A percentile compares a stretch with the other conserved stretches of the same genome.
Conservation (phyloP, 345 rosid genomes). For the Brassica incana region DNA sequence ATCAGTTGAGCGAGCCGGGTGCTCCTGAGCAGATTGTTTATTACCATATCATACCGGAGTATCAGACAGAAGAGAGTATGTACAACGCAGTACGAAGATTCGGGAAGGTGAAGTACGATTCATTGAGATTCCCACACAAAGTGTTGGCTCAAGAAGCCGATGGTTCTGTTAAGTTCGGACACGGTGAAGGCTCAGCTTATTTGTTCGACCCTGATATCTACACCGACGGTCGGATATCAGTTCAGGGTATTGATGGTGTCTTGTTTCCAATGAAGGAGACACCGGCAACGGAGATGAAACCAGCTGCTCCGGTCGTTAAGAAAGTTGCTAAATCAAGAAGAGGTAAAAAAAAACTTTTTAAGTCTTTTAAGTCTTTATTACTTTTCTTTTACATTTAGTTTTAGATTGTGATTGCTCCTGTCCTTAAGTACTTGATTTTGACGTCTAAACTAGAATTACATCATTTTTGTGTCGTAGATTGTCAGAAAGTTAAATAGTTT, state of each 20-base stretch:
- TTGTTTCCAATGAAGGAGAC: slow-evolving; percentile 67
- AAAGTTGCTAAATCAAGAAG: slow-evolving; percentile 69
- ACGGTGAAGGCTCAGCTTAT: slow-evolving; percentile 72
- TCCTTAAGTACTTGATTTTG: slow-evolving; percentile 12
- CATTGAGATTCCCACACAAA: slow-evolving; percentile 81
- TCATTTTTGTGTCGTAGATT: slow-evolving; percentile 20
- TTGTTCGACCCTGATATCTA: slow-evolving; percentile 95
- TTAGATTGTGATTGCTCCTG: neutral
- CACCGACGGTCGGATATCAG: slow-evolving; percentile 90
- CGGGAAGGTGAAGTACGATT: slow-evolving; percentile 82
- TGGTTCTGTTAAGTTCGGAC: slow-evolving; percentile 90
- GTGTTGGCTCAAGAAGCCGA: slow-evolving; percentile 91
- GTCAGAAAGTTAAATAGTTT: slow-evolving; percentile 8
- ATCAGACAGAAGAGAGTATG: slow-evolving; percentile 98
- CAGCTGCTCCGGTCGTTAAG: slow-evolving; percentile 44
- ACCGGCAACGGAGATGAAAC: slow-evolving; percentile 22
- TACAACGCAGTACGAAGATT: slow-evolving; percentile 90
- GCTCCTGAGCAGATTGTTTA: slow-evolving; percentile 94
- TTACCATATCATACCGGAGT: slow-evolving; percentile 91
- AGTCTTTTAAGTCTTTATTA: neutral
- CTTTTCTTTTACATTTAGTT: neutral
- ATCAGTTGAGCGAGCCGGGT: slow-evolving; percentile 91
- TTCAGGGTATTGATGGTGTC: slow-evolving; percentile 90
- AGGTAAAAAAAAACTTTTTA: slow-evolving; percentile 50
- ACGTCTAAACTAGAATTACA: slow-evolving; percentile 19